phyloP scores from a whole-genome alignment of 805 yeast genomes.

The Suhomyces tanzawaensis region DNA sequence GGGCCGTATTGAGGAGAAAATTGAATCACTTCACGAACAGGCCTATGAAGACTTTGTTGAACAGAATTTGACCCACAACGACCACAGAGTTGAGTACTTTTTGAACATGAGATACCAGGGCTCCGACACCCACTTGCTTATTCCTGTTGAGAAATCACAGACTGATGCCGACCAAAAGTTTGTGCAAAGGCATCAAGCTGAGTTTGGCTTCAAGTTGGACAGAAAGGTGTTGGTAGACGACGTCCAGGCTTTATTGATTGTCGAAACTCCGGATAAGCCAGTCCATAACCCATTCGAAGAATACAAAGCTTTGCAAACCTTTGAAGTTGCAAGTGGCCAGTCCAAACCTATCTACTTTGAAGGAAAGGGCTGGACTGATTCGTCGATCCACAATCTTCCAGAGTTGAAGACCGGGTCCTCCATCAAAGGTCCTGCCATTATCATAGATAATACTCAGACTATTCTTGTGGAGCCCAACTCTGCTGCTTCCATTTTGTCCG shows the following conservation, averaged over 20 bases:
- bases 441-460: slow-evolving; percentile 31
- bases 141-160: slow-evolving; percentile 30
- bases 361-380: slow-evolving; percentile 38
- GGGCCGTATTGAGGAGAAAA: slow-evolving; percentile 43
- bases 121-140: slow-evolving; percentile 85
- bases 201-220: slow-evolving; percentile 38
- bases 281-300: slow-evolving; percentile 19
- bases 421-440: slow-evolving; percentile 30
- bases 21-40: slow-evolving; percentile 41
- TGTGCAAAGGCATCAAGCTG: slow-evolving; percentile 28
- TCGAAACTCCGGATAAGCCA: slow-evolving; percentile 13
- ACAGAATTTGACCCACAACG: slow-evolving; percentile 50
- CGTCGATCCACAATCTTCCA: slow-evolving; percentile 31
- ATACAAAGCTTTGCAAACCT: not conserved
- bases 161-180: slow-evolving; percentile 24
- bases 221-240: slow-evolving; percentile 37
- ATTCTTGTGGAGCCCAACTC: slow-evolving; percentile 34
- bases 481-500: slow-evolving; percentile 25
- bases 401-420: slow-evolving; percentile 20
- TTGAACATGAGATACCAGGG: slow-evolving; percentile 82
- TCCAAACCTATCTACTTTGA: slow-evolving; percentile 52
- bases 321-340: not conserved
- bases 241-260: slow-evolving; percentile 28
- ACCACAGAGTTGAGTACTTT: slow-evolving; percentile 57
- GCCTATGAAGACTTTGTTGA: slow-evolving; percentile 37